Percentiles rank a stretch among this genome's conserved stretches.
These are phyloP conservation scores for Gloeophyllum trabeum DNA, from an alignment of 768 basidiomycete species.

Conservation along the genomic window DNA sequence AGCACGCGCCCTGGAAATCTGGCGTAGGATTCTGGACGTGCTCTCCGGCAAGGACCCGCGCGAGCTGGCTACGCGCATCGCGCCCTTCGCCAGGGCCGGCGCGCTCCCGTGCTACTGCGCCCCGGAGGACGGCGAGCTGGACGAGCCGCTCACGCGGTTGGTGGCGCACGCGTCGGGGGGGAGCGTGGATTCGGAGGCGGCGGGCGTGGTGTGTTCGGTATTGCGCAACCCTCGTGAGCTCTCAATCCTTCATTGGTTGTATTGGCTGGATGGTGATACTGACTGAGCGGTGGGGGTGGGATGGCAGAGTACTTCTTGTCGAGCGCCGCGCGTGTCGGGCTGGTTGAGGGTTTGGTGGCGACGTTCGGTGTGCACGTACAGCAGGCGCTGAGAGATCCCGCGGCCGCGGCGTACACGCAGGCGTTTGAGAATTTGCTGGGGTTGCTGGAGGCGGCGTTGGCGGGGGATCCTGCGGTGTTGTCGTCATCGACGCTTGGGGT, in stretches of 20 bases:
- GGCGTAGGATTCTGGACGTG: too few species aligned
- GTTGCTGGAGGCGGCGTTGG: background rate
- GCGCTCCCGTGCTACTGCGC: conserved; percentile 33
- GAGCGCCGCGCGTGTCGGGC: background rate
- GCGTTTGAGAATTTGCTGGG: background rate
- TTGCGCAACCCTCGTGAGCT: too few species aligned
- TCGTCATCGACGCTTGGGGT: background rate
- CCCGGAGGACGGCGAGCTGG: conserved; percentile 32
- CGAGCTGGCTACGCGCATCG: too few species aligned
- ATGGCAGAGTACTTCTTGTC: background rate
- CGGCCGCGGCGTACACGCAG: background rate
- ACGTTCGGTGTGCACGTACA: background rate
- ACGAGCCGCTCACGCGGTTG: conserved; percentile 26
- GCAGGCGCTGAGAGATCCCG: background rate
- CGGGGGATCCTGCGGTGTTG: background rate
- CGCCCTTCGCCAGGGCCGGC: too few species aligned
- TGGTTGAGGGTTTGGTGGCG: background rate
- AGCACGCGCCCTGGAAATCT: conserved; percentile 15
- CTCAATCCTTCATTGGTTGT: too few species aligned
- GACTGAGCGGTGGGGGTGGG: conserved; percentile 1
- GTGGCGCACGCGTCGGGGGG: conserved; percentile 26
- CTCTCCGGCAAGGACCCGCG: too few species aligned
- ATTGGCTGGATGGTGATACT: too few species aligned
- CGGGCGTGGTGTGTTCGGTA: too few species aligned
- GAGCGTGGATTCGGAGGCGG: conserved; percentile 9